Base-by-base conservation (phyloP, 176 grass and related monocot species). In the Alopecurus myosuroides region DNA sequence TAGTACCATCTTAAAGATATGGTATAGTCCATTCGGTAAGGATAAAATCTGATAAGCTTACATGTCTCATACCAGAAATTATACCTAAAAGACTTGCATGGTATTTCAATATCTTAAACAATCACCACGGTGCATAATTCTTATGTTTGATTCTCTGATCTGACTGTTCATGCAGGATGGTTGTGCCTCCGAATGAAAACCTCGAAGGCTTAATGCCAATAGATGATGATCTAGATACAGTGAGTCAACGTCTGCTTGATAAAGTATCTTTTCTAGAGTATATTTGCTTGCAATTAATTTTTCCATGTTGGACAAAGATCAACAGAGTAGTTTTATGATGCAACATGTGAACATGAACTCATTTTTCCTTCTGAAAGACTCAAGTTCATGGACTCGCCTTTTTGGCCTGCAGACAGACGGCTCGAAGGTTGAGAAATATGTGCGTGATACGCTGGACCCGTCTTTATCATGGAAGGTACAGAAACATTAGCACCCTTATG, bases 381-480 rank as follows among this genome's bases (percentile, higher is more conserved):
- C 25, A 85, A 68, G 2, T n/a, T n/a, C 13, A 69, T 37, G 34
- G 5, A 3, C 15, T 28, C 19, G 28, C 48, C 28, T 79, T 58
- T 89, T 14, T 61, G 18, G 28, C 82, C 82, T 33, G 52, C 84
- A 98, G 91, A 74, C 71, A 68, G 91, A 81, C 42, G 91, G 93
- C 4, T 95, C 91, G 58, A 78, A 85, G 85, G 90, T 98, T 29
- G 92, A 91, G 80, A 60, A 66, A 18, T 88, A 81, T 36, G 76
- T 77, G 69, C 67, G 64, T 17, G 60, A 82, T 53, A 92, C 80
- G 11, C 36, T 95, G 50, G 95, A 98, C 50, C 91, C 95, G 34
- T 98, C 95, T 6, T 89, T 94, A 31, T 92, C 84, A 80, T 98
- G 92, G 92, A 90, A 95, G 85, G 95, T 98, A 86, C 81, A 82